Evolutionary conservation across 768 basidiomycete genomes (phyloP), one percentile per base, ranked within the genome.

Genomic region (Butyriboletus loyo): DNA sequence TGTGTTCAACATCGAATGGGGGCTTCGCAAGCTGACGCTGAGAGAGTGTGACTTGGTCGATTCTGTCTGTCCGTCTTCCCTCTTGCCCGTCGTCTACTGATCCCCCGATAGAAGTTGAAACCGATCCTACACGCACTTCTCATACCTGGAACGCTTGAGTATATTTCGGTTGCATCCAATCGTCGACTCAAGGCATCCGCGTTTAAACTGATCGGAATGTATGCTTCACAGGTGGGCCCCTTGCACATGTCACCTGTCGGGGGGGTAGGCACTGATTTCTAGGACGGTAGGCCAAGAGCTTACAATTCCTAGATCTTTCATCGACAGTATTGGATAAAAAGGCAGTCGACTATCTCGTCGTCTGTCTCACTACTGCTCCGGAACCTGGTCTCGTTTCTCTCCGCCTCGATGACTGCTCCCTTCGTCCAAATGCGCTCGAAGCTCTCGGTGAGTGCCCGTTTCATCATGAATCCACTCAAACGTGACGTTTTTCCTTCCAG

Each of bases 1-100:
- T 69, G 84, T 97, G 14, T 84, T 98, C 57, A 83, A 84, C 8
- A 86, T 97, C 52, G 92, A 98, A 69, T 98, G 94, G 89, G 95
- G 94, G 0, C 73, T 97, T 19, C 77, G 87, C 25, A 95, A 92
- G 62, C 74, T 96, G 21, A 85, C 88, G 0, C 79, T 97, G 49
- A 83, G 90, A 37, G 88, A 89, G 66, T 98, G 94, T 62, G 85
- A 94, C 59, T 69, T 98, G 21, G 92, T 94, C 57, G 89, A 92
- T 46, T 77, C 79, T 53, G 93, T 93, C 70, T 6, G 50, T 66
- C 38, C 39, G 39, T 22, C 47, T n/a, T 19, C 27, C 42, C 53
- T 21, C 25, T 39, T 44, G 2, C 2, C 32, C 31, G 14, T 24
- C 38, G 17, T 24, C 7, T 42, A 31, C 45, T 59, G 32, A 60